Percentiles rank a stretch among this genome's conserved stretches.
These are phyloP conservation scores for Symmetrospora coprosmae DNA, from an alignment of 768 basidiomycete genomes.

Conservation along the genomic window DNA sequence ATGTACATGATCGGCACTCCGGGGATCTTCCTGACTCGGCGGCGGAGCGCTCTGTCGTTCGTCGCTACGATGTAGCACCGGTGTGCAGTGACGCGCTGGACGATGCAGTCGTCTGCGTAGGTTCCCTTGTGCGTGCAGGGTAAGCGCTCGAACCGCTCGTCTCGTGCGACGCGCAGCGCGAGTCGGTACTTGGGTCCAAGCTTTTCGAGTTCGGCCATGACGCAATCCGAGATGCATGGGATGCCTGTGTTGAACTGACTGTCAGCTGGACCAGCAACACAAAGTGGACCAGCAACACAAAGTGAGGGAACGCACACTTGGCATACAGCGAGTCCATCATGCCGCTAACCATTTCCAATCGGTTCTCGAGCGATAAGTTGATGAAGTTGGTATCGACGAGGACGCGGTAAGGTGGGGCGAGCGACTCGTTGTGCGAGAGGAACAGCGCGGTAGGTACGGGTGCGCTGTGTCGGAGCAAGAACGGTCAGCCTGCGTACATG, in stretches of 20 bases:
- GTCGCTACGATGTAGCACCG: conserved; percentile 96
- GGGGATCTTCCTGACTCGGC: conserved; percentile 69
- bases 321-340: conserved; percentile 99
- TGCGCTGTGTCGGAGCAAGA: conserved; percentile 43
- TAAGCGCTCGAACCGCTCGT: conserved; percentile 89
- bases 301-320: conserved; percentile 71
- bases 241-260: conserved; percentile 59
- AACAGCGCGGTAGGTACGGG: conserved; percentile 84
- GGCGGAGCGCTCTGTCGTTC: conserved; percentile 84
- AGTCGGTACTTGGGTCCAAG: conserved; percentile 87
- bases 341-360: conserved; percentile 83
- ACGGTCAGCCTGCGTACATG: no score
- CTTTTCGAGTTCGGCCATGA: conserved; percentile 96
- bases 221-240: conserved; percentile 97
- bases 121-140: conserved; percentile 84
- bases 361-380: conserved; percentile 96
- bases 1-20: conserved; percentile 69
- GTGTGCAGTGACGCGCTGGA: conserved; percentile 85
- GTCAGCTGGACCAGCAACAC: no score
- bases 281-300: no score
- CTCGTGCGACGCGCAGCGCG: conserved; percentile 85
- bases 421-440: conserved; percentile 83
- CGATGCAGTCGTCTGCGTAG: conserved; percentile 98
- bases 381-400: conserved; percentile 99
- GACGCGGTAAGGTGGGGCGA: conserved; percentile 91